These are phyloP conservation scores for Jacaranda mimosifolia DNA, from an alignment of 257 asterid genomes.

Conservation along the genomic window DNA sequence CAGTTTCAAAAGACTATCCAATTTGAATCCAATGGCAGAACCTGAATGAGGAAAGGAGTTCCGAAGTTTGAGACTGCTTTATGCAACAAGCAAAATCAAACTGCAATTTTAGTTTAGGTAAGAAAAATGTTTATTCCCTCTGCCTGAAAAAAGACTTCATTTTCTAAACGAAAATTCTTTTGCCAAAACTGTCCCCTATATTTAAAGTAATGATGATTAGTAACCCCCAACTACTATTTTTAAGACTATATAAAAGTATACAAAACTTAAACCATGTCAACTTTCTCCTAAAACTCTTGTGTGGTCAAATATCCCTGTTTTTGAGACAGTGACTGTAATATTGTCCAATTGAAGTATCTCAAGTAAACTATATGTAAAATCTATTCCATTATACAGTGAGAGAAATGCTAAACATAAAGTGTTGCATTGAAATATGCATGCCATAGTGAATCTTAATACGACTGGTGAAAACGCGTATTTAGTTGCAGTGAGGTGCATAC, in stretches of 20 bases:
- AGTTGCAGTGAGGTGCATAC: background rate
- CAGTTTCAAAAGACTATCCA: slow-evolving; percentile 95
- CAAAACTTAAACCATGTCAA: background rate
- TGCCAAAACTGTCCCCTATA: background rate
- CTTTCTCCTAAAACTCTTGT: background rate
- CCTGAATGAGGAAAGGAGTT: slow-evolving; percentile 51
- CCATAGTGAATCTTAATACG: background rate
- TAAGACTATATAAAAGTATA: background rate
- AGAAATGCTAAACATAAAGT: background rate
- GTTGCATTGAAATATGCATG: background rate
- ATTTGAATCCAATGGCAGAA: slow-evolving; percentile 89
- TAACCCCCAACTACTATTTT: background rate
- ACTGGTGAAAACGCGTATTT: background rate
- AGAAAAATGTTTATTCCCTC: background rate
- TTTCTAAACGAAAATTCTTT: background rate
- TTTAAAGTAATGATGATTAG: background rate
- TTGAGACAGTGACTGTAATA: background rate
- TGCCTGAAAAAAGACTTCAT: background rate
- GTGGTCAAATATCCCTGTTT: background rate
- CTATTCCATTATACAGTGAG: background rate
- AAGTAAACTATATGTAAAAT: background rate
- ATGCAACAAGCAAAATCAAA: slow-evolving; percentile 20
- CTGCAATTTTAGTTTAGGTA: background rate
- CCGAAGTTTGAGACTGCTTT: slow-evolving; percentile 30
- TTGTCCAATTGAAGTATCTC: background rate